These are phyloP conservation scores for Euptelea pleiosperma DNA, from an alignment of 164 flowering plant genomes.

Conservation along the genomic window DNA sequence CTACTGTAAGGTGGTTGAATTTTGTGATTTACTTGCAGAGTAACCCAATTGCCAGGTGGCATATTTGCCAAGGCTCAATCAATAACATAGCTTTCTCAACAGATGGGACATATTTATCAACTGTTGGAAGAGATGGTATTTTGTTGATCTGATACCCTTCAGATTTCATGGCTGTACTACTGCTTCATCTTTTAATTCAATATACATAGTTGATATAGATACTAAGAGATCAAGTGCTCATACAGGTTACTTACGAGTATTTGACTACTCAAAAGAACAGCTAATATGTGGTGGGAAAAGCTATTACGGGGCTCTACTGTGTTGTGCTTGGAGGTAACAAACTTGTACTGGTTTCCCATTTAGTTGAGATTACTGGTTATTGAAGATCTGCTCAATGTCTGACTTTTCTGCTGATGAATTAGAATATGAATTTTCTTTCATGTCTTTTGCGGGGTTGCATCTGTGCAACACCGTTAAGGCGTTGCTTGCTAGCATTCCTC, in stretches of 20 bases:
- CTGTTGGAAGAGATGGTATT: slow-evolving; percentile 98
- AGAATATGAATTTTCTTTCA: too few species aligned
- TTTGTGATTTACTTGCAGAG: slow-evolving; percentile 46
- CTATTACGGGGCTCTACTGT: slow-evolving; percentile 91
- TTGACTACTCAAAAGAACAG: slow-evolving; percentile 86
- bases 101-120: slow-evolving; percentile 78
- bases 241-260: slow-evolving; percentile 89
- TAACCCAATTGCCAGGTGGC: slow-evolving; percentile 97
- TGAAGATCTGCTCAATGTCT: too few species aligned
- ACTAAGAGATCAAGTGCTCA: background rate
- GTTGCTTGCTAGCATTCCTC: too few species aligned
- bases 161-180: background rate
- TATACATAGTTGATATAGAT: background rate
- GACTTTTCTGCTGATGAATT: too few species aligned
- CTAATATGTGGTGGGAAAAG: slow-evolving; percentile 91
- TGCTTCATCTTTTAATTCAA: background rate
- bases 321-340: slow-evolving; percentile 96
- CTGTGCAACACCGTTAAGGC: too few species aligned
- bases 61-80: slow-evolving; percentile 87
- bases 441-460: too few species aligned
- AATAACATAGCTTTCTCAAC: slow-evolving; percentile 78
- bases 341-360: too few species aligned
- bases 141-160: slow-evolving; percentile 1
- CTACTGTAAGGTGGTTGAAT: background rate
- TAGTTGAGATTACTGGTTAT: too few species aligned